These are phyloP conservation scores for Termitomyces sp. DNA, from an alignment of 768 basidiomycete genomes.

Conservation along the genomic window DNA sequence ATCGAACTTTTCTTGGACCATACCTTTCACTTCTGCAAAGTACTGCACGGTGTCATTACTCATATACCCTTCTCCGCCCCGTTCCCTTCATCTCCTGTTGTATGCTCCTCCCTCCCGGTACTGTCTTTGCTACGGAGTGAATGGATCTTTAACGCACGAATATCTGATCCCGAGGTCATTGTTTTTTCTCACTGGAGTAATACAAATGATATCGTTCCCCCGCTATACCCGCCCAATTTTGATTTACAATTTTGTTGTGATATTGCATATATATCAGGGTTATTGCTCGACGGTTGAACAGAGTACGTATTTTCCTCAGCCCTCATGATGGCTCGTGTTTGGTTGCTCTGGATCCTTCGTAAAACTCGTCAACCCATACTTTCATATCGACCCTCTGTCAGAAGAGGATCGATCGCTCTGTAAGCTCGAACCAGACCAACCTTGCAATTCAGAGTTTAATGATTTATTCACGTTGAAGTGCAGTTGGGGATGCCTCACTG, in stretches of 20 bases:
- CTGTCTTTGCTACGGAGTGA: slow-evolving; percentile 4
- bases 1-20: slow-evolving; percentile 13
- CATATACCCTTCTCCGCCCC: slow-evolving; percentile 5
- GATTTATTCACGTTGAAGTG: too few relatives aligned
- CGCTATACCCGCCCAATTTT: slow-evolving; percentile 3
- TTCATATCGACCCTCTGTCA: too few relatives aligned
- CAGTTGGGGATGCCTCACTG: too few relatives aligned
- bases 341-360: too few relatives aligned
- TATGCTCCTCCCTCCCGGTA: not conserved
- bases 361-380: too few relatives aligned
- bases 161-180: slow-evolving; percentile 6
- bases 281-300: too few relatives aligned
- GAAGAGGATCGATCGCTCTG: too few relatives aligned
- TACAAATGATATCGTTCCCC: slow-evolving; percentile 7
- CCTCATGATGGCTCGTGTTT: not conserved
- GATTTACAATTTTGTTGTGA: not conserved
- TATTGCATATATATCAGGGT: not conserved
- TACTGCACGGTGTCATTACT: slow-evolving; percentile 5
- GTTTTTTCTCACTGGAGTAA: slow-evolving; percentile 10
- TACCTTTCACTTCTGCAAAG: slow-evolving; percentile 13
- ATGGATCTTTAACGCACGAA: slow-evolving; percentile 5
- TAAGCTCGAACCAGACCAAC: too few relatives aligned
- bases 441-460: too few relatives aligned
- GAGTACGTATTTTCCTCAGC: not conserved
- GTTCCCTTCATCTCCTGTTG: not conserved